Base-by-base conservation (phyloP, 2,329 filamentous ascomycete genomes). In the Diaporthe sp. region DNA sequence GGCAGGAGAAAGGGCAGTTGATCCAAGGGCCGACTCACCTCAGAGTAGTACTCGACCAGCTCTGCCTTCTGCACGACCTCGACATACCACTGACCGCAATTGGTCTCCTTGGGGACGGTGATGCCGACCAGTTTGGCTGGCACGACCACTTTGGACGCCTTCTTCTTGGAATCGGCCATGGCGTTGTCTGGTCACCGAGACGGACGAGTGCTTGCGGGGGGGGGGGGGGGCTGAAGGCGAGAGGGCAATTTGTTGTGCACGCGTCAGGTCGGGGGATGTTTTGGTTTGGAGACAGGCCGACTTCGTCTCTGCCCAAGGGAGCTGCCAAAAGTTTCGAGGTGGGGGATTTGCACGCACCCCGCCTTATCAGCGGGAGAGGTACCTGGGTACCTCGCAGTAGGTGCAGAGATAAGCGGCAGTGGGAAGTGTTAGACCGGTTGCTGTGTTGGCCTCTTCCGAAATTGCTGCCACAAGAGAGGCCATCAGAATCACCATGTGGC, bases 1-100 rank as follows among this genome's bases (percentile, higher is more conserved):
- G 25, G 32, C 2, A 35, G 56, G 66, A 27, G 4, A 22, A 4
- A 30, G 15, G 30, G 42, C 12, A 15, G 25, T 30, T n/a, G 8
- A 30, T 50, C 2, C n/a, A 50, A 50, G 12, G 35, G 15, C 22
- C 25, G 22, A 58, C 77, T 74, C 71, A 81, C 80, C 77, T 86
- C 84, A 68, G 79, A 87, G 83, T 98, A 98, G 90, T 98, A 99
- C 81, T 98, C 96, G 80, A 98, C 93, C 93, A 99, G 94, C 83
- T 98, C 95, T 79, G 95, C 94, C 90, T 99, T 99, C 81, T 96
- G 92, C 73, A 99, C 93, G 75, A 98, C 94, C 86, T 99, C 96
- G 86, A 98, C 95, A 85, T 99, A 99, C 97, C 97, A 99, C 84
- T 68, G 63, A 3, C 63, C 63, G 63, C 63, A 68, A 53, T 68